Base-by-base conservation (phyloP, 768 basidiomycete genomes). In the Termitomyces heimii region DNA sequence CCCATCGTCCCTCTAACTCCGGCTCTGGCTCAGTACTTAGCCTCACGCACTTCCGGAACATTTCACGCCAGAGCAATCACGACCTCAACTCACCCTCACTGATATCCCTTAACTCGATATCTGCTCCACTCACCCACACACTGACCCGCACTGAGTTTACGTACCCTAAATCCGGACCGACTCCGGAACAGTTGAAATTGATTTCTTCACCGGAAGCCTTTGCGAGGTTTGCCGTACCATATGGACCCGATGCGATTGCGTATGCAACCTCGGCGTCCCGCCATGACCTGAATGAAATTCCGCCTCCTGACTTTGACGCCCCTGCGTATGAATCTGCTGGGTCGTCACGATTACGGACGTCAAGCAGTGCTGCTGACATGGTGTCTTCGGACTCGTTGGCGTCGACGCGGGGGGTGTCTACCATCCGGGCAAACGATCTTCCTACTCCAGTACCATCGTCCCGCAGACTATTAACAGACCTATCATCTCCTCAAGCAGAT, bases 41-140 rank as follows among this genome's bases (percentile, higher is more conserved):
- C 67, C 61, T 80, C 70, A 71, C 73, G 7, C 71, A 74, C 46
- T 79, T 83, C 70, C 79, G 83, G 43, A 73, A 79, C 0, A 59
- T 80, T 31, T 75, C 80, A 40, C 74, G 81, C 58, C 75, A 82
- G 67, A 74, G 71, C 20, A 78, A 75, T 8, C 66, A 75, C 28
- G 72, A 74, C 54, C 76, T 84, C 47, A 82, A 77, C 34, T 88
- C 85, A 1, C 83, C 88, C 8, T 88, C 88, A 20, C 73, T 79
- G 53, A 83, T 89, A 55, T 89, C 89, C 18, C 74, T 91, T 35
- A 76, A 83, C 61, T 88, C 82, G 10, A 92, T 93, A 56, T 90
- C 88, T 5, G 66, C 87, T 5, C 91, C 91, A 7, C 79, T 93
- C 9, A 78, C 84, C 6, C 88, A 93, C 67, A 92, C 91, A 12